Evolutionary conservation across 1,139 yeast species (phyloP).

Genomic region (Diutina mesorugosa): DNA sequence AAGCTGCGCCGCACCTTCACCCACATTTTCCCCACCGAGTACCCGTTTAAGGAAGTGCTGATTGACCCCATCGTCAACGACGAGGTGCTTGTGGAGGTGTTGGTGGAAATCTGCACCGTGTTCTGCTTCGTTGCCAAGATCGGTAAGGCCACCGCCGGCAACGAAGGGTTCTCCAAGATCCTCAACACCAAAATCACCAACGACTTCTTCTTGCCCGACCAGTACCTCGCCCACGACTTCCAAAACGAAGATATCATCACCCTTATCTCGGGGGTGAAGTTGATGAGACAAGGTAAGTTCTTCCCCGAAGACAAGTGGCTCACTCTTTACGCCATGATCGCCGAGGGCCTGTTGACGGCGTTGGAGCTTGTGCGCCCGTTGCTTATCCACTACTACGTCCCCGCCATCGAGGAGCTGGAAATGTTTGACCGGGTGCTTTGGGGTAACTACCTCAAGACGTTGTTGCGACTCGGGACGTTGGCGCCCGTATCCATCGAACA

Average conservation of each 20-base stretch:
- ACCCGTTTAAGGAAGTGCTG: slow-evolving; percentile 54
- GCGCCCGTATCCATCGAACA: slow-evolving; percentile 53
- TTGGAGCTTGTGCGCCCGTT: slow-evolving; percentile 47
- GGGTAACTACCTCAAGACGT: slow-evolving; percentile 51
- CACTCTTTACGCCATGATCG: slow-evolving; percentile 48
- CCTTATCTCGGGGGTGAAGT: slow-evolving; percentile 40
- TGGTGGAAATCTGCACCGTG: slow-evolving; percentile 55
- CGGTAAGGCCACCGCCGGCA: slow-evolving; percentile 34
- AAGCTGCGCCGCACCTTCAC: slow-evolving; percentile 54
- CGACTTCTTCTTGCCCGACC: slow-evolving; percentile 21
- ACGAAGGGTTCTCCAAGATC: slow-evolving; percentile 25
- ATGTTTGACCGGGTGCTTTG: slow-evolving; percentile 42
- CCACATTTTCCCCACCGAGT: slow-evolving; percentile 50
- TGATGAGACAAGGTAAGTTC: slow-evolving; percentile 43
- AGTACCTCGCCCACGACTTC: slow-evolving; percentile 22
- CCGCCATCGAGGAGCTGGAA: slow-evolving; percentile 36
- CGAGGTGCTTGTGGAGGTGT: slow-evolving; percentile 57
- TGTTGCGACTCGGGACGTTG: slow-evolving; percentile 39
- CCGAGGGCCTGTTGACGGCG: slow-evolving; percentile 45
- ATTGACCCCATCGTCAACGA: slow-evolving; percentile 68
- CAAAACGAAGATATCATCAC: slow-evolving; percentile 32
- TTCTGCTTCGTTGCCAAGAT: slow-evolving; percentile 45
- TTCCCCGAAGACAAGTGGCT: slow-evolving; percentile 63
- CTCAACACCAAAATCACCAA: slow-evolving; percentile 14
- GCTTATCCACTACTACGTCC: slow-evolving; percentile 41